These are phyloP conservation scores for Chalciporus pseudorubinellus DNA, from an alignment of 768 basidiomycete genomes.

Conservation along the genomic window DNA sequence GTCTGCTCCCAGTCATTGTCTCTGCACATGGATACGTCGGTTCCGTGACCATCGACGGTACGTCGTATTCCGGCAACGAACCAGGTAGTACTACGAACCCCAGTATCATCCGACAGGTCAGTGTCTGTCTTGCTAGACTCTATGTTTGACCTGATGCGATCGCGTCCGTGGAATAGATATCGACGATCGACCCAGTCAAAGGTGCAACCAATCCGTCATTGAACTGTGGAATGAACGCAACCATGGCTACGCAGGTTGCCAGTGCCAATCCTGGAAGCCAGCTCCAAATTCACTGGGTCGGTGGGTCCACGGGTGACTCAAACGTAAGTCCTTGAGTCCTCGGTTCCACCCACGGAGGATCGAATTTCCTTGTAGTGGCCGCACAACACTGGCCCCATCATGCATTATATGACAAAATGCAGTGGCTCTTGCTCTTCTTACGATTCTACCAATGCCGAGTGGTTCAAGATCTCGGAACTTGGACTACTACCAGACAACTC, in stretches of 20 bases:
- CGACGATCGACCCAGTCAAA: slow-evolving; percentile 49
- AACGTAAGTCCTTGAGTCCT: slow-evolving; percentile 24
- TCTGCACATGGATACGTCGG: slow-evolving; percentile 32
- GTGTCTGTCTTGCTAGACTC: not conserved
- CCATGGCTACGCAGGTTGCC: slow-evolving; percentile 47
- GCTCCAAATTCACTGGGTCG: slow-evolving; percentile 55
- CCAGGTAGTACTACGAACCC: slow-evolving; percentile 35
- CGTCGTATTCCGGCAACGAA: slow-evolving; percentile 26
- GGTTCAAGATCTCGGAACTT: slow-evolving; percentile 69
- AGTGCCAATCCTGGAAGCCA: slow-evolving; percentile 57
- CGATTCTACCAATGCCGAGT: slow-evolving; percentile 55
- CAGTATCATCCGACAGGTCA: slow-evolving; percentile 44
- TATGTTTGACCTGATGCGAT: not conserved
- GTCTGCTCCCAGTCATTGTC: slow-evolving; percentile 19
- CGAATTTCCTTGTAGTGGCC: slow-evolving; percentile 37
- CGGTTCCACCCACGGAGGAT: not conserved
- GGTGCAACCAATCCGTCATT: slow-evolving; percentile 54
- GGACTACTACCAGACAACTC: slow-evolving; percentile 36
- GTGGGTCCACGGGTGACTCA: slow-evolving; percentile 36
- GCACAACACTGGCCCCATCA: slow-evolving; percentile 63
- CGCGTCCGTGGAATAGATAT: slow-evolving; percentile 13
- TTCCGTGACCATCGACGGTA: slow-evolving; percentile 30
- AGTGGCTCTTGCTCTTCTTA: slow-evolving; percentile 55
- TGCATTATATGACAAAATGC: slow-evolving; percentile 74
- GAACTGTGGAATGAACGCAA: slow-evolving; percentile 59